Evolutionary conservation across 23 red algal genomes (phyloP), one percentile per base, ranked within the genome.

Genomic region (Gracilariopsis chorda): DNA sequence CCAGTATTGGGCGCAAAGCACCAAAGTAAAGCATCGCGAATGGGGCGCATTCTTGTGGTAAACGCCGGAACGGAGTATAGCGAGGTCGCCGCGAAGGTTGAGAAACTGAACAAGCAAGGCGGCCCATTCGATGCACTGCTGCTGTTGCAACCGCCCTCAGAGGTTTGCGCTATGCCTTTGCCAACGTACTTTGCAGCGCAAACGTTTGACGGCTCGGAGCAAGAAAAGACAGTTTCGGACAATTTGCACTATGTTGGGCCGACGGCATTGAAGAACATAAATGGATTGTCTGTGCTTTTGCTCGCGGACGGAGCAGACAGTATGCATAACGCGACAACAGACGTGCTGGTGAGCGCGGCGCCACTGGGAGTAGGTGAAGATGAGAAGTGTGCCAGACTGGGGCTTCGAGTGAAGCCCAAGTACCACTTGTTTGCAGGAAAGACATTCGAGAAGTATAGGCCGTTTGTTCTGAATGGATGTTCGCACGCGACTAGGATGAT

Each of bases 401-500:
- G 63, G 29, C 24, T 70, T 33, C 63, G 63, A 33, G 63, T 70
- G 5, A 70, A 70, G 63, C 63, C 63, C 39, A 70, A 70, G 33
- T 70, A 70, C 12, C 63, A 70, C 63, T 70, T 70, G 16, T 70
- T 70, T 34, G 34, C 33, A 2, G 34, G 63, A 12, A n/a, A 70
- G 63, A 19, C 24, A 1, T 70, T 70, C 34, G 63, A 70, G 34
- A 70, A 70, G 63, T 70, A 70, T n/a, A 37, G 43, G 13, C 63
- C 63, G 39, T 70, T 70, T 28, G 34, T 42, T 21, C 35, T 70
- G 2, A 40, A 34, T 13, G 63, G 63, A 20, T 70, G 63, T 42
- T 70, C 63, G 24, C 43, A 70, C 43, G 63, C 63, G 16, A 70
- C 63, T 40, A 70, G 63, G 43, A 42, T 70, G 63, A 70, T 70